Percentiles rank a stretch among this genome's conserved stretches.
Evolutionary conservation across 768 basidiomycete genomes (phyloP).

Genomic region (Trametes villosa): DNA sequence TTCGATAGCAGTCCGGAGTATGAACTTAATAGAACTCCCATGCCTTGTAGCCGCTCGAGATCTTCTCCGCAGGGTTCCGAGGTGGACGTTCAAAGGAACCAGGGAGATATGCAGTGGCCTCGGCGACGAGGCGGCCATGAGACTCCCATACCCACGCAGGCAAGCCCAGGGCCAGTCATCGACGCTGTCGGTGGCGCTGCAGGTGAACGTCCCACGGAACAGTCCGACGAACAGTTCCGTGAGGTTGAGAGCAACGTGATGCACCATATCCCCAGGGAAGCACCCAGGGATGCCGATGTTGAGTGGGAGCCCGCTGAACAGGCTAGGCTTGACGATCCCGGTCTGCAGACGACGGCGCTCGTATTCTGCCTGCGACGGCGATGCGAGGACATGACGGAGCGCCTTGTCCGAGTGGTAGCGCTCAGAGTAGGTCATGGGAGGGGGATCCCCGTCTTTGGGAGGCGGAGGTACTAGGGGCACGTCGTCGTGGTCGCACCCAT

Average conservation of each 20-base stretch:
- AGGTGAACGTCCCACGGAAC: slow-evolving; percentile 37
- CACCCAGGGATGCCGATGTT: not conserved
- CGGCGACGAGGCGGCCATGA: slow-evolving; percentile 41
- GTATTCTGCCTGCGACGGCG: slow-evolving; percentile 35
- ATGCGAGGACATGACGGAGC: slow-evolving; percentile 23
- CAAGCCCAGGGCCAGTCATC: slow-evolving; percentile 39
- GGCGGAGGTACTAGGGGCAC: slow-evolving; percentile 24
- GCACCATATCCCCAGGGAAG: slow-evolving; percentile 45
- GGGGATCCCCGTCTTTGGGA: slow-evolving; percentile 19
- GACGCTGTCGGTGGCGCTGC: slow-evolving; percentile 27
- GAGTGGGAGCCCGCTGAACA: slow-evolving; percentile 36
- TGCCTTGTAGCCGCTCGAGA: slow-evolving; percentile 40
- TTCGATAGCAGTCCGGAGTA: slow-evolving; percentile 28
- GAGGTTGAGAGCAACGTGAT: slow-evolving; percentile 43
- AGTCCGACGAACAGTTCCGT: slow-evolving; percentile 38
- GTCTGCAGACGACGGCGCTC: slow-evolving; percentile 31
- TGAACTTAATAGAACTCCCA: slow-evolving; percentile 32
- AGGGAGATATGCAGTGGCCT: slow-evolving; percentile 39
- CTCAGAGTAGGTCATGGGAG: too few relatives aligned
- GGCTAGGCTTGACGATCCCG: slow-evolving; percentile 43
- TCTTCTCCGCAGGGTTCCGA: slow-evolving; percentile 45
- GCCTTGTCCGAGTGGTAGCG: too few relatives aligned
- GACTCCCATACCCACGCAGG: slow-evolving; percentile 36
- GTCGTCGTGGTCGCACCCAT: slow-evolving; percentile 37
- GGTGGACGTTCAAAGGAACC: slow-evolving; percentile 47